Evolutionary conservation across 768 basidiomycete genomes (phyloP).

Genomic region (Rhizopogon salebrosus): DNA sequence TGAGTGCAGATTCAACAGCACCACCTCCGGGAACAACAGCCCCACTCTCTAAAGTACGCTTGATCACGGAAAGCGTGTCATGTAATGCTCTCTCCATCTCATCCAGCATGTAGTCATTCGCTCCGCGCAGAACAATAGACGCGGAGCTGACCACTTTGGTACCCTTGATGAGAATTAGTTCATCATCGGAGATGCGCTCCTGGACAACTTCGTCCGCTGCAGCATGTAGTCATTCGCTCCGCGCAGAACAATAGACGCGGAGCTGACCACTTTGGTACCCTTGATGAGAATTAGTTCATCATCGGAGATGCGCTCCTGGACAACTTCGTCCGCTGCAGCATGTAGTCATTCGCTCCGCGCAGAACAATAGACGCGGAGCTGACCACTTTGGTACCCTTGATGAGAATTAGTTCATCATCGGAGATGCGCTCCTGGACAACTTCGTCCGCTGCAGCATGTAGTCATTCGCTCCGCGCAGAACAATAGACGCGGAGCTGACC

Average conservation of each 20-base stretch:
- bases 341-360: slow-evolving; percentile 97
- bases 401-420: slow-evolving; percentile 95
- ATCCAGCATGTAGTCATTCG: slow-evolving; percentile 98
- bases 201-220: slow-evolving; percentile 95
- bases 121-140: slow-evolving; percentile 91
- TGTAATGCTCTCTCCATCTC: slow-evolving; percentile 98
- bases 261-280: slow-evolving; percentile 95
- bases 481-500: slow-evolving; percentile 87
- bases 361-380: slow-evolving; percentile 89
- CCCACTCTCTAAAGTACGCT: slow-evolving; percentile 95
- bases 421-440: slow-evolving; percentile 95
- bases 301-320: slow-evolving; percentile 96
- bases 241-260: slow-evolving; percentile 86
- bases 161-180: slow-evolving; percentile 94
- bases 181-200: slow-evolving; percentile 97
- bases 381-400: slow-evolving; percentile 98
- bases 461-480: slow-evolving; percentile 95
- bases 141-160: slow-evolving; percentile 93
- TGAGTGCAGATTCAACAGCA: slow-evolving; percentile 93
- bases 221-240: slow-evolving; percentile 99
- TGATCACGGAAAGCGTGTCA: slow-evolving; percentile 92
- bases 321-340: slow-evolving; percentile 96
- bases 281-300: slow-evolving; percentile 97
- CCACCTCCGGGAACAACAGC: slow-evolving; percentile 95
- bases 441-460: slow-evolving; percentile 98